Evolutionary conservation across 202 grass and related monocot genomes (phyloP), one percentile per base, ranked within the genome.

Genomic region (Zizania palustris): DNA sequence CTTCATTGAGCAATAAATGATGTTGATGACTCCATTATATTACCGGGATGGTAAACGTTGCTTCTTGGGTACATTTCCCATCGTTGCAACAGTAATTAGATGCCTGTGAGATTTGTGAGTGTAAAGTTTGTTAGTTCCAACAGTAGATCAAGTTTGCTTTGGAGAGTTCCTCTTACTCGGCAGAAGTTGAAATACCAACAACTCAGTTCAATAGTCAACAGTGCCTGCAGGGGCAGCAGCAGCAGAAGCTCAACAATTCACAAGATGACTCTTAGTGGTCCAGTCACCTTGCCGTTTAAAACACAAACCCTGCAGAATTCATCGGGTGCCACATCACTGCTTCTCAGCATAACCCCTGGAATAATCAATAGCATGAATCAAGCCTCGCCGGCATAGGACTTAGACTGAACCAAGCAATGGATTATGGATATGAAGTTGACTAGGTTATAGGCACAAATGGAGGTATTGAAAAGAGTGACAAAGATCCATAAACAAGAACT

Each of bases 261-360:
- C 82, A 82, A 38, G 77, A 84, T 14, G 66, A 62, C 9, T n/a
- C n/a, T n/a, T 74, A 62, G 44, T 34, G 44, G 44, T 77, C 57
- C 88, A 12, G 58, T 85, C 74, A 90, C 88, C 67, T 81, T 84
- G 9, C 84, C 89, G 69, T 88, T 86, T 60, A 78, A 85, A 85
- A 77, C 88, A 79, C 82, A 86, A 71, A 65, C 83, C 56, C 65
- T 54, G 42, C 81, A 76, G 60, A 81, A 80, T 46, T 74, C 57
- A 8, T 81, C 72, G 39, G 89, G 83, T 75, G 74, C 57, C 28
- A 55, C 75, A 50, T 83, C 88, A 5, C 73, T 90, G 83, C 71
- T 92, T 77, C 63, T 85, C 61, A 92, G 88, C 72, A 65, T 86
- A 50, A 61, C 84, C 67, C 84, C 91, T 12, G 63, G 72, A 73